Conservation (phyloP, 495 filamentous ascomycete species). For the Rostrohypoxylon terebratum region DNA sequence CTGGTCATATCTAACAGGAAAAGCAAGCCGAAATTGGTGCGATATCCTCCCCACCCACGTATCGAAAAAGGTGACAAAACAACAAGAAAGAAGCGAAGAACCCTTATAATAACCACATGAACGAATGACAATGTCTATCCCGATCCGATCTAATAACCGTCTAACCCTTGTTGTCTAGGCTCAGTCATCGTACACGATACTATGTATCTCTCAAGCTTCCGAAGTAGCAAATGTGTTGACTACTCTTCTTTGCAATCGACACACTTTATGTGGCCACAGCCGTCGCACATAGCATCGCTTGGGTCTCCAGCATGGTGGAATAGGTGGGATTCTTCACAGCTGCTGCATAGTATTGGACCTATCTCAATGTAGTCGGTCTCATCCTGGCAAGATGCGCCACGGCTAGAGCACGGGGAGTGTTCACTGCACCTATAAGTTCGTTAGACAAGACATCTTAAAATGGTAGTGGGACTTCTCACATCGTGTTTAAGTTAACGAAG, state of each 20-base stretch:
- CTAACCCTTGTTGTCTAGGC: neutral
- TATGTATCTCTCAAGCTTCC: neutral
- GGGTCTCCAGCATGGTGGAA: conserved; percentile 8
- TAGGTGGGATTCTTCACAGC: neutral
- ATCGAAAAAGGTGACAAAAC: neutral
- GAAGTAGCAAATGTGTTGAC: neutral
- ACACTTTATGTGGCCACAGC: conserved; percentile 15
- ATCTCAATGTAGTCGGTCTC: neutral
- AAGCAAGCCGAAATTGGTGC: neutral
- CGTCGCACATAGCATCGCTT: neutral
- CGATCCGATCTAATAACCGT: neutral
- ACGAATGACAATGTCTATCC: conserved; percentile 9
- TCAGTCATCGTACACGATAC: neutral
- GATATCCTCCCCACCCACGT: neutral
- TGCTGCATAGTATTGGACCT: neutral
- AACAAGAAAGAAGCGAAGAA: conserved; percentile 8
- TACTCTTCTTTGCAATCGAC: neutral
- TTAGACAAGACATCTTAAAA: conserved; percentile 4
- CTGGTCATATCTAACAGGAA: neutral
- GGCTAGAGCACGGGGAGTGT: neutral
- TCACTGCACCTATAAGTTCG: conserved; percentile 19
- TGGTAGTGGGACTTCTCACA: conserved; percentile 12
- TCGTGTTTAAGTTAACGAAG: neutral
- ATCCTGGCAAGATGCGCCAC: too few relatives aligned
- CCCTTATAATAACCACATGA: conserved; percentile 5